These are phyloP conservation scores for Vigna unguiculata DNA, from an alignment of 306 rosid species.

Conservation along the genomic window DNA sequence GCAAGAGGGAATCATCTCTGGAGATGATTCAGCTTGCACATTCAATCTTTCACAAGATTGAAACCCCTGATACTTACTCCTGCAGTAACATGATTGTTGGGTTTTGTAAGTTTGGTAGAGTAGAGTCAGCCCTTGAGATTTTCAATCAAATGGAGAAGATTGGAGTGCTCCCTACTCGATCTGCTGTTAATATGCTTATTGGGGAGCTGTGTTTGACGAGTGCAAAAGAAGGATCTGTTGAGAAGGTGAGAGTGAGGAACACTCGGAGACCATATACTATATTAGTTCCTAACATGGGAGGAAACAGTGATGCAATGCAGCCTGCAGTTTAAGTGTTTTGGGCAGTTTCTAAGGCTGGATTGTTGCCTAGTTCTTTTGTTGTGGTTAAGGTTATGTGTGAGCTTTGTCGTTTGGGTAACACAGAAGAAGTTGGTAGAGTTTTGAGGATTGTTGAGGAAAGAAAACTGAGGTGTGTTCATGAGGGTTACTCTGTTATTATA, in stretches of 20 bases:
- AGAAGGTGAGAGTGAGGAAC: slow-evolving; percentile 59
- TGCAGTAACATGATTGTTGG: slow-evolving; percentile 76
- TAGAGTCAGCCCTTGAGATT: slow-evolving; percentile 64
- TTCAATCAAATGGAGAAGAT: slow-evolving; percentile 60
- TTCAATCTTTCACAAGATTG: slow-evolving; percentile 57
- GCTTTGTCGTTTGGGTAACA: slow-evolving; percentile 68
- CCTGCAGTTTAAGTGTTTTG: slow-evolving; percentile 68
- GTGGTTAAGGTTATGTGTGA: slow-evolving; percentile 58
- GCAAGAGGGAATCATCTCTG: slow-evolving; percentile 68
- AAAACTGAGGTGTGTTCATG: slow-evolving; percentile 59
- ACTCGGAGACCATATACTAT: slow-evolving; percentile 60
- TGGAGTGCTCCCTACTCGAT: slow-evolving; percentile 68
- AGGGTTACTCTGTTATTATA: slow-evolving; percentile 63
- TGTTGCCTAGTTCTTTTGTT: slow-evolving; percentile 73
- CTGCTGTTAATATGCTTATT: slow-evolving; percentile 66
- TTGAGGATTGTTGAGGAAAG: slow-evolving; percentile 62
- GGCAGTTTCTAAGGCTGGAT: slow-evolving; percentile 54
- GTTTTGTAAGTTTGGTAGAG: slow-evolving; percentile 67
- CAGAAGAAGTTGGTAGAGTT: slow-evolving; percentile 58
- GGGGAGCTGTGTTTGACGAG: slow-evolving; percentile 69
- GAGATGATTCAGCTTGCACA: slow-evolving; percentile 67
- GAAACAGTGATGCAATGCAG: slow-evolving; percentile 59
- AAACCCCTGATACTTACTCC: slow-evolving; percentile 69
- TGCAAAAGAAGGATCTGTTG: slow-evolving; percentile 67
- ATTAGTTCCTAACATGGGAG: slow-evolving; percentile 67